Percentiles rank a stretch among this genome's conserved stretches.
Conservation (phyloP, 2,329 filamentous ascomycete genomes). For the Paramyrothecium roridum region DNA sequence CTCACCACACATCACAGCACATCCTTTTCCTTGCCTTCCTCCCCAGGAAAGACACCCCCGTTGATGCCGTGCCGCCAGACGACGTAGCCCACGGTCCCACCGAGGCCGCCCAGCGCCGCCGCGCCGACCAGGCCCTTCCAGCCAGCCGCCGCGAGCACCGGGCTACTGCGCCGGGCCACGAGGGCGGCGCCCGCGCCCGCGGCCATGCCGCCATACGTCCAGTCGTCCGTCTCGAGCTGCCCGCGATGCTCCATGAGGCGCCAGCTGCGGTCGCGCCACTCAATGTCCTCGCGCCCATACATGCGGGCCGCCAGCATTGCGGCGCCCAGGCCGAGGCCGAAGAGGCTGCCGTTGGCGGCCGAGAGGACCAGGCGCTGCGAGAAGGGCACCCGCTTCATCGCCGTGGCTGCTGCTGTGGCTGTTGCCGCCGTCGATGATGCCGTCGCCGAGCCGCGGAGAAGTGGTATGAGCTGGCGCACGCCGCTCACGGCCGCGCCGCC, state of each 20-base stretch:
- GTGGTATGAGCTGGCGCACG: constrained; percentile 24
- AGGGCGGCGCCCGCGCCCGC: constrained; percentile 25
- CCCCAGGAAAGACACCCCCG: constrained; percentile 33
- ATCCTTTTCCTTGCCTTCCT: constrained; percentile 12
- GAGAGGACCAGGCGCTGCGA: constrained; percentile 38
- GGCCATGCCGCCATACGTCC: constrained; percentile 41
- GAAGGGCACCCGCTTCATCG: constrained; percentile 13
- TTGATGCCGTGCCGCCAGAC: constrained; percentile 48
- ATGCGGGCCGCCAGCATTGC: constrained; percentile 46
- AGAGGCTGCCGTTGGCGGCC: constrained; percentile 40
- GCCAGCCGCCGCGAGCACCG: constrained; percentile 21
- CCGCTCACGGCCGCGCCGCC: constrained; percentile 39
- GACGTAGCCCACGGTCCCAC: constrained; percentile 45
- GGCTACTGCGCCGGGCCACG: constrained; percentile 22
- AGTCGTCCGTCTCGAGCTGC: constrained; percentile 56
- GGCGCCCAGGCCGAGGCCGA: constrained; percentile 40
- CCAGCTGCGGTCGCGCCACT: constrained; percentile 65
- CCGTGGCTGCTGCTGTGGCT: background rate
- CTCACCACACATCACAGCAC: background rate
- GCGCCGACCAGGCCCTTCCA: constrained; percentile 41
- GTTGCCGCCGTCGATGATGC: constrained; percentile 1
- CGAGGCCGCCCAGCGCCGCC: constrained; percentile 43
- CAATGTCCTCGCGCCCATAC: constrained; percentile 53
- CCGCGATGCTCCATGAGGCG: constrained; percentile 54
- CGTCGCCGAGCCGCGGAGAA: constrained; percentile 23